These are phyloP conservation scores for Aspergillus sp. DNA, from an alignment of 2,329 filamentous ascomycete species.

Conservation along the genomic window DNA sequence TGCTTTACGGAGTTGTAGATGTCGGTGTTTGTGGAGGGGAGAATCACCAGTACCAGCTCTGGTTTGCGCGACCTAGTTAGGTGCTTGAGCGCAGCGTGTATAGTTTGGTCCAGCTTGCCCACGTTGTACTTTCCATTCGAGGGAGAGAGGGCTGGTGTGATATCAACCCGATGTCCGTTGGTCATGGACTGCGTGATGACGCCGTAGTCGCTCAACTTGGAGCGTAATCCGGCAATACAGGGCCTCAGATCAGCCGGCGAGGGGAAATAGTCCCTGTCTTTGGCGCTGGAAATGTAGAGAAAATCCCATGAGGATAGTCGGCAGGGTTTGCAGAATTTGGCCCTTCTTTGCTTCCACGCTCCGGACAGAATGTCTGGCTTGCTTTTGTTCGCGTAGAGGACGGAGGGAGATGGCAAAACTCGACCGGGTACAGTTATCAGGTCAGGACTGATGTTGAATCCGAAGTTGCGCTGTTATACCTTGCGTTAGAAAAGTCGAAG, in stretches of 20 bases:
- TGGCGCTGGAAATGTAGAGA: conserved; percentile 21
- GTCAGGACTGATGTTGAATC: conserved; percentile 47
- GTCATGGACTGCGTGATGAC: conserved; percentile 17
- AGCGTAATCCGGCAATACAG: conserved; percentile 18
- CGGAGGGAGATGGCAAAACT: conserved; percentile 59
- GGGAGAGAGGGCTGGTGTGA: conserved; percentile 8
- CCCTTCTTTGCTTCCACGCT: conserved; percentile 66
- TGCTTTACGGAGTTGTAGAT: conserved; percentile 68
- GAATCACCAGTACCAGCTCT: conserved; percentile 59
- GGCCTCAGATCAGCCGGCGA: conserved; percentile 5
- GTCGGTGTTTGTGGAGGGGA: conserved; percentile 52
- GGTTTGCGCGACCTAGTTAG: conserved; percentile 23
- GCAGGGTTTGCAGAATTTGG: conserved; percentile 57
- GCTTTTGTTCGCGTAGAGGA: conserved; percentile 56
- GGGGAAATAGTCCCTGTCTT: conserved; percentile 5
- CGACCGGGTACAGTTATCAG: conserved; percentile 73
- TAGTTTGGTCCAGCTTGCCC: not conserved
- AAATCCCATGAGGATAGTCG: conserved; percentile 30
- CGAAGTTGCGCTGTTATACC: conserved; percentile 55
- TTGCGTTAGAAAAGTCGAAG: not conserved
- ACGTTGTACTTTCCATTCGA: conserved; percentile 12
- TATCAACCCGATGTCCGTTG: conserved; percentile 16
- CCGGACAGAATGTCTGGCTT: conserved; percentile 33
- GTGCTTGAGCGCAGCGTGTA: conserved; percentile 22
- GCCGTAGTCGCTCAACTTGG: conserved; percentile 28